Base-by-base conservation (phyloP, 306 rosid genomes). In the Rosa lucieae region DNA sequence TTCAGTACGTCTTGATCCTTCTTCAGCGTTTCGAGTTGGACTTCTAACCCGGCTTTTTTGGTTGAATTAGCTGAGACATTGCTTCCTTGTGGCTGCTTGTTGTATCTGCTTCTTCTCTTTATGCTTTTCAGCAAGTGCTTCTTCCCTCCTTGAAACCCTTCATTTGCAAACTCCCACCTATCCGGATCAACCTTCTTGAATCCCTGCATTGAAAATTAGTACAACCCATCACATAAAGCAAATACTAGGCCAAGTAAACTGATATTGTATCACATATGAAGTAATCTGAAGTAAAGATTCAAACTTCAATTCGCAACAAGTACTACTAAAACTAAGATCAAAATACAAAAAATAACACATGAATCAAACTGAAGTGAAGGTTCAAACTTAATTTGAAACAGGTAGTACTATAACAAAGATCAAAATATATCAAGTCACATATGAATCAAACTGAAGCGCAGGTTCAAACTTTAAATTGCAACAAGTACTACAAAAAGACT, bases 161-260 rank as follows among this genome's bases (percentile, higher is more conserved):
- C 94, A 58, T 93, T 92, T 68, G 98, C 97, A 86, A 95, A 95
- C 88, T 93, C 97, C 99, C 99, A 95, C 4, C 91, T 88, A 56
- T 90, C 93, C 15, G 93, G 85, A 88, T 89, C 94, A 76, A 95
- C 82, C 88, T 95, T 95, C 90, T 86, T 88, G 79, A 95, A 95
- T 1, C 99, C 99, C 99, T 95, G 84, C 10, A 46, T 18, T 23
- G 48, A 32, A 10, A 63, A 63, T n/a, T 20, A 47, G 0, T 18
- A 40, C 49, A 67, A 32, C 0, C 56, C 76, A 72, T 32, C 5
- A 63, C 18, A 49, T 35, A 20, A 26, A 66, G 11, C 37, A 52
- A 70, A 67, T 20, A 55, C 8, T 3, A 43, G 46, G 18, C n/a
- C 8, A 26, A 65, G 18, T 20, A n/a, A 67, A 39, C 72, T 67